A percentile compares a stretch with the other conserved stretches of the same genome.
Evolutionary conservation across 2,329 filamentous ascomycete species (phyloP).

Genomic region (Alternaria atra): DNA sequence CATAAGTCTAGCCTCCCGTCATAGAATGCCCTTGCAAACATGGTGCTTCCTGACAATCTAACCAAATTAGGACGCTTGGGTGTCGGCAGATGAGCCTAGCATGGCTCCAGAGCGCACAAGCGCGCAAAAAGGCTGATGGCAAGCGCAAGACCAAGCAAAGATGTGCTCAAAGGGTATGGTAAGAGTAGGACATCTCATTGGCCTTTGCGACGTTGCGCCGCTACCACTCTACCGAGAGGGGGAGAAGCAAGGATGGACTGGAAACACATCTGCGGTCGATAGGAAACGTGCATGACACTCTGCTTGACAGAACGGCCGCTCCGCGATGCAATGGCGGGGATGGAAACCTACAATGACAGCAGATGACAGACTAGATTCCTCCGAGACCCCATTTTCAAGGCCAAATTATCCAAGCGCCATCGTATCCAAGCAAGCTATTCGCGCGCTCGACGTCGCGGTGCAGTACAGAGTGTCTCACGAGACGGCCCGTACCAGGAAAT

Average conservation of each 20-base stretch:
- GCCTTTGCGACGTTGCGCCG: neutral
- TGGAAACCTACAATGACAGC: slow-evolving; percentile 1
- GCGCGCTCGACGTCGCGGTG: slow-evolving; percentile 1
- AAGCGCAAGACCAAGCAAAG: neutral
- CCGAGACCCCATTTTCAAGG: neutral
- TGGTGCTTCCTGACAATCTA: slow-evolving; percentile 10
- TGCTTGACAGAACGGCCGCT: slow-evolving; percentile 12
- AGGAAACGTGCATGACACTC: slow-evolving; percentile 13
- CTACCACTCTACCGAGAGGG: slow-evolving; percentile 1
- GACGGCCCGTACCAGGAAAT: neutral
- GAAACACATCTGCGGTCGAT: slow-evolving; percentile 9
- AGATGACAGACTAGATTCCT: slow-evolving; percentile 2
- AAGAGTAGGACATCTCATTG: neutral
- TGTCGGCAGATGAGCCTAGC: slow-evolving; percentile 17
- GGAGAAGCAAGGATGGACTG: neutral
- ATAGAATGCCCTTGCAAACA: neutral
- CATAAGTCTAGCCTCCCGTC: neutral
- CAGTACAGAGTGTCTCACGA: neutral
- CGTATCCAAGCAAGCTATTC: slow-evolving; percentile 1
- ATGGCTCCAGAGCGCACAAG: neutral
- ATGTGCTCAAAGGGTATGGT: neutral
- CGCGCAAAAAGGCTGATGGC: neutral
- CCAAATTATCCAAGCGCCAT: neutral
- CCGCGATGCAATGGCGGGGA: neutral
- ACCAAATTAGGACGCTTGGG: slow-evolving; percentile 17